Evolutionary conservation across 768 basidiomycete genomes (phyloP).

Genomic region (Boletus edulis): DNA sequence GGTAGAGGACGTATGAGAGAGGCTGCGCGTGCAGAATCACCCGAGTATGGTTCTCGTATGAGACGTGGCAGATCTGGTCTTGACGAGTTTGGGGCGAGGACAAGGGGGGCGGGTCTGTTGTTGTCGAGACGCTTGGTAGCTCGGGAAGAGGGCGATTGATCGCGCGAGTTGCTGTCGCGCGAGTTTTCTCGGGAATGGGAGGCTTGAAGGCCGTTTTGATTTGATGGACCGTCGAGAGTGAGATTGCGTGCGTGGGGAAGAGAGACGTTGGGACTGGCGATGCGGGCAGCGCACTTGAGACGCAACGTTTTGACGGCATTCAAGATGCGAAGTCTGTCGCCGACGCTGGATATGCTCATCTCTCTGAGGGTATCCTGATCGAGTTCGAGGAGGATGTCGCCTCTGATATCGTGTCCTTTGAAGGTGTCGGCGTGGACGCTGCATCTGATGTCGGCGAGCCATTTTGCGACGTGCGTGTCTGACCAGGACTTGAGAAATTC

Average conservation of each 20-base stretch:
- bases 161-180: conserved; percentile 16
- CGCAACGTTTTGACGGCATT: conserved; percentile 82
- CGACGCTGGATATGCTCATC: conserved; percentile 86
- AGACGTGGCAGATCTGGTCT: conserved; percentile 70
- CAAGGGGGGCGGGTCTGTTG: conserved; percentile 78
- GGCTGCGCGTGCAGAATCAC: conserved; percentile 50
- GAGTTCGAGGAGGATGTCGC: conserved; percentile 87
- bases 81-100: conserved; percentile 53
- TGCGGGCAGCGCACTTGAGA: conserved; percentile 44
- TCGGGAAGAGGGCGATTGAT: conserved; percentile 28
- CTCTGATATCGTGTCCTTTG: conserved; percentile 84
- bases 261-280: neutral
- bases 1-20: conserved; percentile 30
- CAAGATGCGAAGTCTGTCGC: conserved; percentile 85
- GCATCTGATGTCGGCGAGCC: conserved; percentile 80
- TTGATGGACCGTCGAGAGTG: neutral
- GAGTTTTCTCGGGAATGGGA: conserved; percentile 25
- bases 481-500: conserved; percentile 72
- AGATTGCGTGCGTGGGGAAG: neutral
- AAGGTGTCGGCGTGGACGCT: conserved; percentile 66
- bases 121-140: conserved; percentile 52
- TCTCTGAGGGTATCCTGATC: conserved; percentile 87
- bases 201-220: conserved; percentile 1
- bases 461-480: conserved; percentile 67
- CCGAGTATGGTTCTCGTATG: conserved; percentile 54